phyloP scores from a whole-genome alignment of 495 filamentous ascomycete species.

The Aspergillus coremiiformis region DNA sequence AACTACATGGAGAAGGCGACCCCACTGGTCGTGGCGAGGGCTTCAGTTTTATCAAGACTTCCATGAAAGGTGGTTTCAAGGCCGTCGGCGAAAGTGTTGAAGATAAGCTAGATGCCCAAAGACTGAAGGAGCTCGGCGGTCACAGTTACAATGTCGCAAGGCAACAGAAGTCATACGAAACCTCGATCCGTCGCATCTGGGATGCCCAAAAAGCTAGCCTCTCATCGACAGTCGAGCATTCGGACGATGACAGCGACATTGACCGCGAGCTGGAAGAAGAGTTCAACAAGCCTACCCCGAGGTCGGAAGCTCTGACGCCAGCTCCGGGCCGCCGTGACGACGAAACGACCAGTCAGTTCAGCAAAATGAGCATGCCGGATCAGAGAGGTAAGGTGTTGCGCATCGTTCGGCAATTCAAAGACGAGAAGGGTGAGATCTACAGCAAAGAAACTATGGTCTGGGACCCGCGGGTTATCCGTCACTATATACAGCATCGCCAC shows the following conservation, averaged over 20 bases:
- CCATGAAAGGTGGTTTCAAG: conserved; percentile 98
- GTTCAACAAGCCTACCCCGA: conserved; percentile 53
- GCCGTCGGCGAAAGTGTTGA: conserved; percentile 80
- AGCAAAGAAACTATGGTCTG: conserved; percentile 55
- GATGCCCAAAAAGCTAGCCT: conserved; percentile 74
- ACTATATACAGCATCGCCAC: conserved; percentile 50
- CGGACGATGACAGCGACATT: conserved; percentile 55
- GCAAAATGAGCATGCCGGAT: conserved; percentile 62
- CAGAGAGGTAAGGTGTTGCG: conserved; percentile 64
- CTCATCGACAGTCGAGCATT: conserved; percentile 54
- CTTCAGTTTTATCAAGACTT: conserved; percentile 91
- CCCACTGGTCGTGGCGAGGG: conserved; percentile 90
- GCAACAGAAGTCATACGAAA: conserved; percentile 83
- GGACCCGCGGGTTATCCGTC: conserved; percentile 66
- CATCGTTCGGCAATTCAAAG: conserved; percentile 60
- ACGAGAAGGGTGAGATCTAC: conserved; percentile 55
- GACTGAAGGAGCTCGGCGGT: conserved; percentile 81
- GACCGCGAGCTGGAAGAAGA: conserved; percentile 62
- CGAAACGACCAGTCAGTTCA: conserved; percentile 82
- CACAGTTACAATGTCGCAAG: conserved; percentile 95
- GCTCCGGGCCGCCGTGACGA: conserved; percentile 53
- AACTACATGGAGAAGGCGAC: conserved; percentile 88
- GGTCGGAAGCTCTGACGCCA: conserved; percentile 55
- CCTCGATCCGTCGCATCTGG: conserved; percentile 85
- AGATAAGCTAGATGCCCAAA: conserved; percentile 74